phyloP scores from a whole-genome alignment of 208 protist genomes.

The Sergeia podlipaevii region DNA sequence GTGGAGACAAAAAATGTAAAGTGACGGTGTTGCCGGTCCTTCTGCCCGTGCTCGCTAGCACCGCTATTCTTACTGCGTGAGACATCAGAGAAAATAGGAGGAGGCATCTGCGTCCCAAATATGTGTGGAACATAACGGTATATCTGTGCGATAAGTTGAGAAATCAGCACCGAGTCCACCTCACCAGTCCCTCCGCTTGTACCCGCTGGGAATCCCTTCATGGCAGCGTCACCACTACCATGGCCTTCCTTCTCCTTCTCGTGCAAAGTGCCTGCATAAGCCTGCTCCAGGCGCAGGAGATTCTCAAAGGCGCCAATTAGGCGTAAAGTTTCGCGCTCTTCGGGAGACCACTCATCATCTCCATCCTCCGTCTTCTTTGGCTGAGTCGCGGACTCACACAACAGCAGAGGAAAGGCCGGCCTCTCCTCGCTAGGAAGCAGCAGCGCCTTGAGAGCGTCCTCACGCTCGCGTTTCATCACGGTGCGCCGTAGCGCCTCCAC shows the following conservation, averaged over 20 bases:
- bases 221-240: background rate
- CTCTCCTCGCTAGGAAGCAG: conserved; percentile 6
- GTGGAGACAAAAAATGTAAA: conserved; percentile 32
- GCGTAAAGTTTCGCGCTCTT: conserved; percentile 34
- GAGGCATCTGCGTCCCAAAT: conserved; percentile 81
- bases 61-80: conserved; percentile 11
- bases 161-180: conserved; percentile 40
- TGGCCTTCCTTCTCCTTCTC: background rate
- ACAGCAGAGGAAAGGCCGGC: background rate
- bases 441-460: conserved; percentile 67
- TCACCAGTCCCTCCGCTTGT: background rate
- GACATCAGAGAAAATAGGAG: conserved; percentile 41
- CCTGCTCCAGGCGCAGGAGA: conserved; percentile 62
- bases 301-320: conserved; percentile 81
- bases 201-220: background rate
- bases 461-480: conserved; percentile 85
- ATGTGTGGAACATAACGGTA: conserved; percentile 81
- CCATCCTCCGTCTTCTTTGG: conserved; percentile 16
- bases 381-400: conserved; percentile 4
- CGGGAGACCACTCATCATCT: conserved; percentile 2
- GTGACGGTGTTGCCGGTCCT: no score
- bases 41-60: conserved; percentile 12
- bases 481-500: conserved; percentile 63
- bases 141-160: conserved; percentile 73
- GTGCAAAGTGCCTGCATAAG: conserved; percentile 14